Evolutionary conservation across 192 early-diverging fungal genomes (phyloP), one percentile per base, ranked within the genome.

Genomic region (Cladochytrium replicatum): DNA sequence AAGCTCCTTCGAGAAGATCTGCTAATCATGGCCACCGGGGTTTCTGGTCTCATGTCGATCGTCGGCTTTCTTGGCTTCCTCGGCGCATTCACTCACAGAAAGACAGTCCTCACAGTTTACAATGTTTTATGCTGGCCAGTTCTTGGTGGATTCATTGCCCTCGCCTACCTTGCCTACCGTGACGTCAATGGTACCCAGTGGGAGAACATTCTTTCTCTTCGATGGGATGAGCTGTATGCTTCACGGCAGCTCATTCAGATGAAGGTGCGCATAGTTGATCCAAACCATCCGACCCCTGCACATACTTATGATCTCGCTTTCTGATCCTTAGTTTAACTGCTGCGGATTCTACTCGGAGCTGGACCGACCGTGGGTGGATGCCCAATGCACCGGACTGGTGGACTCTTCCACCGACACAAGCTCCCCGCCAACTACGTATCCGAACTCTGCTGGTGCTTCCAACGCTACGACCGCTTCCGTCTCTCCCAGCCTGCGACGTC

Each of bases 31-130:
- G 15, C 40, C 17, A 62, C 60, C 17, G 26, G 49, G 22, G 34
- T 25, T 32, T 29, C 43, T 25, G 38, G 13, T 15, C 9, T 43
- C 7, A 13, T 46, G 26, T 24, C 54, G 0, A 11, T 42, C 17
- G 32, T 57, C 21, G 60, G 60, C 4, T 24, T 57, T 19, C 4
- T 62, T 6, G 60, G 60, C 2, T 62, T 57, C 42, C 22, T 62
- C n/a, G 60, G 60, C 9, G 60, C 60, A 6, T 62, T 62, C 43
- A 30, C 38, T 25, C 60, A 62, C 44, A 43, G 46, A 2, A 62
- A 62, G 27, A 3, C 17, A 7, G 30, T 56, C 7, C 3, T 62
- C 5, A 22, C 45, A n/a, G 49, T 50, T 5, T 41, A 57, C 30
- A 39, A 21, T 27, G 27, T 57, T n/a, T 42, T 62, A 15, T 23